These are phyloP conservation scores for Crucihimalaya himalaica DNA, from an alignment of 345 rosid genomes.

Conservation along the genomic window DNA sequence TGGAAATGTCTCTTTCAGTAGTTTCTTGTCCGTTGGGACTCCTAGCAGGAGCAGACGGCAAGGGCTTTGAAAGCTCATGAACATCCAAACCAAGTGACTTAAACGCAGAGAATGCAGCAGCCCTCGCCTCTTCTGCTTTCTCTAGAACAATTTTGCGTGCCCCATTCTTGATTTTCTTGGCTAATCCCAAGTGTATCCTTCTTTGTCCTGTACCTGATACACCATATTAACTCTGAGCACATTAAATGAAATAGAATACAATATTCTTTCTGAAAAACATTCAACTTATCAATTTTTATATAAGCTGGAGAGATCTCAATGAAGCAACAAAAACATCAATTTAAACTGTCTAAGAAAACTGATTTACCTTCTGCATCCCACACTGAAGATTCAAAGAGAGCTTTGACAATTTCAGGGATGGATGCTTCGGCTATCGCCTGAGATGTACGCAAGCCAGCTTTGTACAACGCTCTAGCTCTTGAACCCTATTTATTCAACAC, in stretches of 20 bases:
- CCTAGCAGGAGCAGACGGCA: conserved; percentile 41
- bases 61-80: conserved; percentile 63
- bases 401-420: conserved; percentile 77
- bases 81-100: conserved; percentile 82
- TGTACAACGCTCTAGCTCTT: conserved; percentile 92
- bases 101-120: conserved; percentile 88
- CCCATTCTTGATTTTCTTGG: conserved; percentile 91
- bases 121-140: conserved; percentile 96
- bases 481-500: conserved; percentile 64
- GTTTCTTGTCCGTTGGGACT: conserved; percentile 43
- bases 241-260: conserved; percentile 16
- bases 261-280: not conserved
- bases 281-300: conserved; percentile 14
- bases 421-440: conserved; percentile 95
- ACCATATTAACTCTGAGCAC: conserved; percentile 32
- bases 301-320: conserved; percentile 21
- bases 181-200: conserved; percentile 77
- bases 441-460: conserved; percentile 93
- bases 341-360: conserved; percentile 14
- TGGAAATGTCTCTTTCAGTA: conserved; percentile 41
- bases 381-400: conserved; percentile 85
- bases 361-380: conserved; percentile 75
- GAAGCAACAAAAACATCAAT: conserved; percentile 17
- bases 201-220: conserved; percentile 72
- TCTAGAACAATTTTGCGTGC: conserved; percentile 95